Evolutionary conservation across 805 yeast species (phyloP).

Genomic region (Yarrowia sp.): DNA sequence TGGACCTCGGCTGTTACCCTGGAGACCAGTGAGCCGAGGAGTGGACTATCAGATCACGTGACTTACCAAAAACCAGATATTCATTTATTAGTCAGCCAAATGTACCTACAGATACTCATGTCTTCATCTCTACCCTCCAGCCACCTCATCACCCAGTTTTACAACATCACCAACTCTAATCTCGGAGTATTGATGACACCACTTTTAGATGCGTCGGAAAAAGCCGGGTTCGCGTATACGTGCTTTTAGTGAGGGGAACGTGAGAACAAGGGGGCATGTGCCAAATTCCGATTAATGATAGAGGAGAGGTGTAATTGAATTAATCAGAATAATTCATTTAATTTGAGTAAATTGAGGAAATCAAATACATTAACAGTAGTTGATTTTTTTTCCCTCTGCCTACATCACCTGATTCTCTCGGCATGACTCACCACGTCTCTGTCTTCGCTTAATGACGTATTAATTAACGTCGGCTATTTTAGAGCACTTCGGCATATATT

Average conservation of each 20-base stretch:
- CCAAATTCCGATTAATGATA: too few species aligned
- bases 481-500: not conserved
- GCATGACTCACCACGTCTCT: not conserved
- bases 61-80: not conserved
- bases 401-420: not conserved
- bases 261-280: not conserved
- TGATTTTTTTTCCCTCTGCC: too few species aligned
- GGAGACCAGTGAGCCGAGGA: too few species aligned
- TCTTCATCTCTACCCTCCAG: too few species aligned
- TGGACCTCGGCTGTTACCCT: too few species aligned
- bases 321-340: too few species aligned
- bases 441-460: conserved; percentile 1
- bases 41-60: not conserved
- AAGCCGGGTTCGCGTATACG: conserved; percentile 30
- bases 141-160: too few species aligned
- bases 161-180: conserved; percentile 14
- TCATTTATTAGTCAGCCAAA: too few species aligned
- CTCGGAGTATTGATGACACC: conserved; percentile 1
- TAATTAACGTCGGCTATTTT: conserved; percentile 9
- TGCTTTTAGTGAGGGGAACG: conserved; percentile 13
- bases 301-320: not conserved
- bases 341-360: too few species aligned
- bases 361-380: too few species aligned
- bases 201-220: conserved; percentile 19
- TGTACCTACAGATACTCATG: too few species aligned